Evolutionary conservation across 2,329 filamentous ascomycete genomes (phyloP).

Genomic region (Clonostachys rosea): DNA sequence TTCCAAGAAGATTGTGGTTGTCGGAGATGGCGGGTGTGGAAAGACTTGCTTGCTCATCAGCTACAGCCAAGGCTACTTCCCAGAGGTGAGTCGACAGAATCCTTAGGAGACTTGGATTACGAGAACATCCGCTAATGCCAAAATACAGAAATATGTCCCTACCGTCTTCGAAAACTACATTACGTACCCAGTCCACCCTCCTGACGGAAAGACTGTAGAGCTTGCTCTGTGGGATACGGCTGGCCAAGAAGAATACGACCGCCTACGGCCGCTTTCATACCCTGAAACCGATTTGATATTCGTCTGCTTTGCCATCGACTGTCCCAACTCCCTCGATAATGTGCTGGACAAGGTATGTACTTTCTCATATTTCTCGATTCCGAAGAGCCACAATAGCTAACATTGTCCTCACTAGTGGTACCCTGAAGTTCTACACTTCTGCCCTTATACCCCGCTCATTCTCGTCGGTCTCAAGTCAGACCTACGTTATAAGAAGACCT

Average conservation of each 20-base stretch:
- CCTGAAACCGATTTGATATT: conserved; percentile 97
- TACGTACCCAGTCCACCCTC: conserved; percentile 85
- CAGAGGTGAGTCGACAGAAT: conserved; percentile 64
- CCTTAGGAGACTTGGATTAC: no score
- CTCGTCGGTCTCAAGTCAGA: conserved; percentile 97
- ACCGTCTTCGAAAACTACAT: conserved; percentile 99
- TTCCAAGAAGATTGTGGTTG: conserved; percentile 99
- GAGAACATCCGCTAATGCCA: not conserved
- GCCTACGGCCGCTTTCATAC: conserved; percentile 90
- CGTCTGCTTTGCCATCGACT: conserved; percentile 98
- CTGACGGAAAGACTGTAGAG: conserved; percentile 90
- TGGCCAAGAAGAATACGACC: conserved; percentile 97
- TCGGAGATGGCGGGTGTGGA: conserved; percentile 95
- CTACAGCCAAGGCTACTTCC: conserved; percentile 98
- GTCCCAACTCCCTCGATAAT: conserved; percentile 95
- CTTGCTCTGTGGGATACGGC: conserved; percentile 98
- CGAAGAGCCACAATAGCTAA: not conserved
- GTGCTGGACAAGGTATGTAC: conserved; percentile 90
- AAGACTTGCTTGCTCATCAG: conserved; percentile 99
- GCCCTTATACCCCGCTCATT: conserved; percentile 92
- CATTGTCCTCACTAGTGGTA: conserved; percentile 70
- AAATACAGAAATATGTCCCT: conserved; percentile 89
- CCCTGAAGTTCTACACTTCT: conserved; percentile 97
- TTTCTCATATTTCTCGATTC: not conserved
- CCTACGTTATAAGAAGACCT: conserved; percentile 89